These are phyloP conservation scores for Kodamaea sp. DNA, from an alignment of 1,139 yeast species.

Conservation along the genomic window DNA sequence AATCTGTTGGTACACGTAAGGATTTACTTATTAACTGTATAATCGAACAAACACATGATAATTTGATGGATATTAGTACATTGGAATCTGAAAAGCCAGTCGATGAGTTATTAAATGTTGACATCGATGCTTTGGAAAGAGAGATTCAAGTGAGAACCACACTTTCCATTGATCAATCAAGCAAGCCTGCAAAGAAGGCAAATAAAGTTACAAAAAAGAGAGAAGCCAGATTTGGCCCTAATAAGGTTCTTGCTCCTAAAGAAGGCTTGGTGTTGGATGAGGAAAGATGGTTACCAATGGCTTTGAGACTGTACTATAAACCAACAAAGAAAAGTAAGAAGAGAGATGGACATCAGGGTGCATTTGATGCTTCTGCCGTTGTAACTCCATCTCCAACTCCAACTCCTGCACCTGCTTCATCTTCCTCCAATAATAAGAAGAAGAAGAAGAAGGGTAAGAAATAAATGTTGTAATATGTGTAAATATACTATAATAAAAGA, in stretches of 20 bases:
- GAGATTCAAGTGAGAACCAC: neutral
- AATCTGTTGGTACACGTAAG: constrained; percentile 22
- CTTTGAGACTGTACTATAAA: constrained; percentile 78
- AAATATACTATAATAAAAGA: no score
- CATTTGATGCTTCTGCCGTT: constrained; percentile 42
- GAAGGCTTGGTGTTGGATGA: constrained; percentile 32
- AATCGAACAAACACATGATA: constrained; percentile 20
- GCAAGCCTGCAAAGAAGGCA: constrained; percentile 7
- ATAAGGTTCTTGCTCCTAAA: constrained; percentile 33
- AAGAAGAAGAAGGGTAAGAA: constrained; percentile 51
- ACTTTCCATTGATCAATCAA: constrained; percentile 16
- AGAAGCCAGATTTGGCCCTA: constrained; percentile 35
- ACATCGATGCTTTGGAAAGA: constrained; percentile 14
- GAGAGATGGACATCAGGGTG: constrained; percentile 67
- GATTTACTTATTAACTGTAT: constrained; percentile 35
- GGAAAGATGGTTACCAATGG: constrained; percentile 90
- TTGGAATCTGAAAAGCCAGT: constrained; percentile 26
- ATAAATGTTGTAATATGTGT: constrained; percentile 12
- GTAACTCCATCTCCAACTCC: constrained; percentile 18
- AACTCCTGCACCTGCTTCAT: constrained; percentile 18
- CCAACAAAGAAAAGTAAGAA: constrained; percentile 65
- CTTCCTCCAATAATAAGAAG: constrained; percentile 35
- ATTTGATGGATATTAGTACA: constrained; percentile 32
- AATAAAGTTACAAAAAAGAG: constrained; percentile 25
- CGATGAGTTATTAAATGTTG: constrained; percentile 29